Base-by-base conservation (phyloP, 768 basidiomycete genomes). In the Tricholoma furcatifolium region DNA sequence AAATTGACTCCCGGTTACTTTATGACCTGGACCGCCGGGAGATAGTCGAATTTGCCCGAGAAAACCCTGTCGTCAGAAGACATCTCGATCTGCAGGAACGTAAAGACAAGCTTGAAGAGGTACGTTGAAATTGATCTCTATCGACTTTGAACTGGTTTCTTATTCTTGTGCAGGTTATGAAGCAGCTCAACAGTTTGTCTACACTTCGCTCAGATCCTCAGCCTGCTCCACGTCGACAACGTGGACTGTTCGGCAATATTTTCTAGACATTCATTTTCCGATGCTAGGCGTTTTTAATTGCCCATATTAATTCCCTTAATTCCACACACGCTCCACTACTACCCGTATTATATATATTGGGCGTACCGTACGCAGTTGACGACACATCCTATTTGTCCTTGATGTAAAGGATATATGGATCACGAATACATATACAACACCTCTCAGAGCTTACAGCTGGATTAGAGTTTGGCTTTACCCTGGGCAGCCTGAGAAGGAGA, bases 41-140 rank as follows among this genome's bases (percentile, higher is more conserved):
- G 67, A 93, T 98, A 38, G 73, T 87, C 30, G 83, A 85, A 55
- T 99, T 99, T 71, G 96, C 97, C 1, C 82, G 91, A 42, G 96
- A 99, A 78, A 98, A 99, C 66, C 97, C 96, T 0, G 71, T 73
- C n/a, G 83, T 99, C 51, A 75, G 87, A 56, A 77, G 77, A 46
- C 97, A 99, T 66, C 76, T 99, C 17, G 95, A 98, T 53, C 72
- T 99, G 39, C 97, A 99, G 67, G 95, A 94, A 51, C 80, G 97
- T 38, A 99, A 98, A 63, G 95, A 99, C 68, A 98, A 98, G 71
- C 78, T 98, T 15, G 97, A 98, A 67, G 91, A 95, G 80, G 91
- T 88, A 57, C 56, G 54, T 38, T 23, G 15, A n/a, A 15, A 14
- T 67, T n/a, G 10, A 20, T 43, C 53, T 24, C 35, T 47, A 14